Percentiles rank a stretch among this genome's conserved stretches.
These are phyloP conservation scores for Cantharellus cinnabarinus DNA, from an alignment of 768 basidiomycete genomes.

Conservation along the genomic window DNA sequence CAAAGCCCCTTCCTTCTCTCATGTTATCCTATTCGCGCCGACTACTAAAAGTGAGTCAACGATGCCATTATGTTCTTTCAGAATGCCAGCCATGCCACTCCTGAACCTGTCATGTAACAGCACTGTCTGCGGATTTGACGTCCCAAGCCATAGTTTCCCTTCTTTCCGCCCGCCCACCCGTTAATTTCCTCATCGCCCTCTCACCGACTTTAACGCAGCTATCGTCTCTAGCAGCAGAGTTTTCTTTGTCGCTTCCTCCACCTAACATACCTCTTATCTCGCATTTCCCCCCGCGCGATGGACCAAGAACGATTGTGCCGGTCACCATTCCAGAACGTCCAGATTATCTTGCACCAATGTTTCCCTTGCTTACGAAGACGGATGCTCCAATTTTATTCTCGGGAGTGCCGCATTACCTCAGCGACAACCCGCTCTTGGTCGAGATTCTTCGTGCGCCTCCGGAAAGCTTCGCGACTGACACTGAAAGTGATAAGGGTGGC, in stretches of 20 bases:
- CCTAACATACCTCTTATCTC: constrained; percentile 69
- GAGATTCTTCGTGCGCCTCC: constrained; percentile 63
- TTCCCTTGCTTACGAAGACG: constrained; percentile 24
- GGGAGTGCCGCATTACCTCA: constrained; percentile 42
- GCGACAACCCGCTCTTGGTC: constrained; percentile 56
- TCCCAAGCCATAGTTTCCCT: constrained; percentile 64
- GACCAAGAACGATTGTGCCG: constrained; percentile 34
- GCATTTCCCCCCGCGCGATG: constrained; percentile 59
- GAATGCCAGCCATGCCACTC: background rate
- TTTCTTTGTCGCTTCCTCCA: constrained; percentile 74
- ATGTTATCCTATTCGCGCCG: constrained; percentile 74
- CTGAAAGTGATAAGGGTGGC: constrained; percentile 26
- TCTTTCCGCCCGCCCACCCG: constrained; percentile 30
- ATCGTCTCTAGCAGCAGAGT: constrained; percentile 68
- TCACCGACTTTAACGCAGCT: constrained; percentile 57
- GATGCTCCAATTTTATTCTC: constrained; percentile 54
- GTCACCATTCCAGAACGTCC: background rate
- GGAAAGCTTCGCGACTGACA: constrained; percentile 56
- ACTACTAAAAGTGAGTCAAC: constrained; percentile 53
- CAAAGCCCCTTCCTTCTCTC: constrained; percentile 56
- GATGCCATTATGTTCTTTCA: background rate
- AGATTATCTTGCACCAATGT: constrained; percentile 22
- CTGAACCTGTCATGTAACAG: constrained; percentile 18
- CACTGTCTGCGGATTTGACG: constrained; percentile 50
- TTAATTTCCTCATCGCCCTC: constrained; percentile 71